phyloP scores from a whole-genome alignment of 2,329 filamentous ascomycete species.

The Verticillium longisporum region DNA sequence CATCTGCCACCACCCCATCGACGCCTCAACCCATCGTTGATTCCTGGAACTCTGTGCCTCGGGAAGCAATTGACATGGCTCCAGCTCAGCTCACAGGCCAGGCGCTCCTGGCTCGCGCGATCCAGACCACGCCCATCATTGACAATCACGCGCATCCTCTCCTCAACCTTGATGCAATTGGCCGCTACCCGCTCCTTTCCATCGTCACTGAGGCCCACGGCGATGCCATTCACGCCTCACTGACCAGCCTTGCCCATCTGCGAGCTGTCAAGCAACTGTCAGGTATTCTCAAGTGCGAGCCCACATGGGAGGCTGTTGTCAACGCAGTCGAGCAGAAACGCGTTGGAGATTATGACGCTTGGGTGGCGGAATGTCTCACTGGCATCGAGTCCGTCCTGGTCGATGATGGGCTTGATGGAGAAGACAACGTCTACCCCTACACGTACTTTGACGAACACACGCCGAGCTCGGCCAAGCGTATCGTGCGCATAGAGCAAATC shows the following conservation, averaged over 20 bases:
- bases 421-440: slow-evolving; percentile 50
- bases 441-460: slow-evolving; percentile 62
- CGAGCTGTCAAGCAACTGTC: slow-evolving; percentile 65
- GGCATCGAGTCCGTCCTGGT: slow-evolving; percentile 70
- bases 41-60: too few relatives aligned
- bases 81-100: slow-evolving; percentile 11
- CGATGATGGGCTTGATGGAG: slow-evolving; percentile 64
- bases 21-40: too few relatives aligned
- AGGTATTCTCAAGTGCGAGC: slow-evolving; percentile 54
- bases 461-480: slow-evolving; percentile 57
- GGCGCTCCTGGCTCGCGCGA: slow-evolving; percentile 26
- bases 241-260: slow-evolving; percentile 59
- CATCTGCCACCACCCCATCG: too few relatives aligned
- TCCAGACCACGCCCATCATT: slow-evolving; percentile 56
- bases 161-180: slow-evolving; percentile 42
- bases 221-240: slow-evolving; percentile 55
- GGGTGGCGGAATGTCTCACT: slow-evolving; percentile 58
- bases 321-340: slow-evolving; percentile 34
- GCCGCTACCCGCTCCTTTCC: slow-evolving; percentile 43
- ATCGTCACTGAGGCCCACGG: slow-evolving; percentile 70
- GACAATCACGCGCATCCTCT: slow-evolving; percentile 70
- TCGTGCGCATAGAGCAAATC: slow-evolving; percentile 70
- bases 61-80: not conserved
- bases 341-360: slow-evolving; percentile 40
- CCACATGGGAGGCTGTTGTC: slow-evolving; percentile 52